phyloP scores from a whole-genome alignment of 2,329 filamentous ascomycete species.

The Xylariaceae sp. region DNA sequence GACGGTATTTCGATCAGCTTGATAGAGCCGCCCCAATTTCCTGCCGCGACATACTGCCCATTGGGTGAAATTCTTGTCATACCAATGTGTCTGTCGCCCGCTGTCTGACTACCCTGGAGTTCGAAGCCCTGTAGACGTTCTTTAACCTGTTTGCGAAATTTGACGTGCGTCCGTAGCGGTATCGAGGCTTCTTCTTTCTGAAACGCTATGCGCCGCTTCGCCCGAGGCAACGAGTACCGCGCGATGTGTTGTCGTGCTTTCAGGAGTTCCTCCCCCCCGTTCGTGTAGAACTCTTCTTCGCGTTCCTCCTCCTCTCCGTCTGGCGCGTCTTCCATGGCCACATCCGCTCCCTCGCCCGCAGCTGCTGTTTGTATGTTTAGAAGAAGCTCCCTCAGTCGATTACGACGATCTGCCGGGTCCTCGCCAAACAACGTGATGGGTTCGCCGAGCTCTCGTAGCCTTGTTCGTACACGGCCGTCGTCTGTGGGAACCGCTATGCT shows the following conservation, averaged over 20 bases:
- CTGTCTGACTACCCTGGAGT: constrained; percentile 88
- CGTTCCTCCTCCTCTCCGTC: constrained; percentile 66
- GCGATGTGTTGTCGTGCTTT: constrained; percentile 76
- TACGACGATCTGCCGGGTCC: constrained; percentile 77
- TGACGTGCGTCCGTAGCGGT: constrained; percentile 82
- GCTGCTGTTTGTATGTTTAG: constrained; percentile 68
- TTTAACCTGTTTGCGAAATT: constrained; percentile 85
- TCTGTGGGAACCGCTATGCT: constrained; percentile 91
- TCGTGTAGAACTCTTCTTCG: constrained; percentile 94
- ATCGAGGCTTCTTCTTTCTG: constrained; percentile 81
- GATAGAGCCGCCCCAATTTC: constrained; percentile 89
- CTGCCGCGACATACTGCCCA: constrained; percentile 77
- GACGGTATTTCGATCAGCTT: constrained; percentile 81
- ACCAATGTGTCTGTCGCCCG: constrained; percentile 84
- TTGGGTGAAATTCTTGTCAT: constrained; percentile 89
- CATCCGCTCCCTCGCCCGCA: constrained; percentile 50
- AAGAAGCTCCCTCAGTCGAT: constrained; percentile 77
- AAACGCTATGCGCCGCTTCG: constrained; percentile 69
- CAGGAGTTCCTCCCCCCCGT: constrained; percentile 70
- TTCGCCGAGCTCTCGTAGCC: constrained; percentile 81
- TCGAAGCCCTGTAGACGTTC: constrained; percentile 79
- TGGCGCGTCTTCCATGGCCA: constrained; percentile 55
- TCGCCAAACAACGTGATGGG: constrained; percentile 94
- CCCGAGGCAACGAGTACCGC: constrained; percentile 75
- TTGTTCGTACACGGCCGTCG: constrained; percentile 77